Percentiles rank a stretch among this genome's conserved stretches.
Evolutionary conservation across 2,329 filamentous ascomycete species (phyloP).

Genomic region (Pyrenochaeta sp.): DNA sequence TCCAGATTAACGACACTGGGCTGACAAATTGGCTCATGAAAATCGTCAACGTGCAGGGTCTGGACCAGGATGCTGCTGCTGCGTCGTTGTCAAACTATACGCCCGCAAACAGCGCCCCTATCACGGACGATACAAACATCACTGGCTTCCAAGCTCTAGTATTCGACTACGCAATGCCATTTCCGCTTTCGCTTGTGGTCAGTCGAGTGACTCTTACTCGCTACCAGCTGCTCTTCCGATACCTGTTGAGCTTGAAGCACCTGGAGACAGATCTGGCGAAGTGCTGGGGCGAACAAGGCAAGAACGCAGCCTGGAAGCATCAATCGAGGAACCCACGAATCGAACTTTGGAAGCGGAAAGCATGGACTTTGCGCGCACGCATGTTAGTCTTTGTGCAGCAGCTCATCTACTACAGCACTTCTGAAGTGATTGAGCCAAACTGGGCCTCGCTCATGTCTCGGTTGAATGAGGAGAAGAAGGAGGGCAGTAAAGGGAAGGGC

Average conservation of each 20-base stretch:
- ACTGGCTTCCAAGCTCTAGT: constrained; percentile 91
- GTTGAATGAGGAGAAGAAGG: constrained; percentile 66
- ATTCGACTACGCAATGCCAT: constrained; percentile 92
- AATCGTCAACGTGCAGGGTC: constrained; percentile 94
- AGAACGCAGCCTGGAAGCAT: constrained; percentile 81
- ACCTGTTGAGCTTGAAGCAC: constrained; percentile 86
- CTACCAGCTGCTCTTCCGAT: constrained; percentile 95
- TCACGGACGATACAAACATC: constrained; percentile 83
- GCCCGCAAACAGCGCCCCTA: constrained; percentile 62
- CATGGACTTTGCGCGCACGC: constrained; percentile 88
- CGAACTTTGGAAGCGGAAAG: constrained; percentile 90
- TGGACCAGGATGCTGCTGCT: constrained; percentile 79
- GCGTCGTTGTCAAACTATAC: constrained; percentile 73
- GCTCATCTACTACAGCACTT: constrained; percentile 93
- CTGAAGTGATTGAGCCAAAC: constrained; percentile 97
- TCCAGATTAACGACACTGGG: constrained; percentile 94
- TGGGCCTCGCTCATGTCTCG: constrained; percentile 94
- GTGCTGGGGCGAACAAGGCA: constrained; percentile 90
- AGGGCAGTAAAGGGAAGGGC: constrained; percentile 55
- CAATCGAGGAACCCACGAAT: constrained; percentile 75
- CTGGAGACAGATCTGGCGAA: constrained; percentile 85
- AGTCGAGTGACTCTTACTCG: constrained; percentile 96
- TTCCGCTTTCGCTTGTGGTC: constrained; percentile 93
- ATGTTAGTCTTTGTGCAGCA: constrained; percentile 99
- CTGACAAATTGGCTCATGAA: constrained; percentile 94